phyloP scores from a whole-genome alignment of 331 rosid genomes.

The Ulmus americana region DNA sequence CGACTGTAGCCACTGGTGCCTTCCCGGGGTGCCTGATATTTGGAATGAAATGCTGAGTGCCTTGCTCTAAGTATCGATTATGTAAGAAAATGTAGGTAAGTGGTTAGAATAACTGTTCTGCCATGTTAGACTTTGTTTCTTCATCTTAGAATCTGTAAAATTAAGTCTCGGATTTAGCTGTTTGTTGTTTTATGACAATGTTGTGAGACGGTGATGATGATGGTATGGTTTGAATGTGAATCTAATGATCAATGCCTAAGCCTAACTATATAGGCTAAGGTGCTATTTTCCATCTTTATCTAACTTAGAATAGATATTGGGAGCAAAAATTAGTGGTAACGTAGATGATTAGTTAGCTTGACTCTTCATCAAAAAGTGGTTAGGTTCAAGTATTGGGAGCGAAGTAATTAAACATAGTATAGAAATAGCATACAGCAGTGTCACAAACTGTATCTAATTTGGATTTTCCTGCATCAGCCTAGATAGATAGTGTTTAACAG shows the following conservation, averaged over 20 bases:
- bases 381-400: no score
- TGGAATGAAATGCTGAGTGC: conserved; percentile 91
- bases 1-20: conserved; percentile 99
- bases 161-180: conserved; percentile 9
- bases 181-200: conserved; percentile 1
- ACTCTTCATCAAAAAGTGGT: no score
- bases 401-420: no score
- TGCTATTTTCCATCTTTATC: not conserved
- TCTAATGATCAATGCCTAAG: conserved; percentile 1
- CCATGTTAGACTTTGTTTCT: conserved; percentile 15
- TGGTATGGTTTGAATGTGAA: conserved; percentile 1
- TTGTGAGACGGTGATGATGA: conserved; percentile 1
- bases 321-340: not conserved
- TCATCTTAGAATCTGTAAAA: conserved; percentile 14
- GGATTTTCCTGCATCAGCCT: no score
- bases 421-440: no score
- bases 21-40: conserved; percentile 92
- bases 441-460: no score
- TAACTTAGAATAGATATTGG: not conserved
- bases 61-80: conserved; percentile 39
- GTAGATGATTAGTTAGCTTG: no score
- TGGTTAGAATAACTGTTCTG: conserved; percentile 26
- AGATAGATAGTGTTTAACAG: no score
- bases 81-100: conserved; percentile 10
- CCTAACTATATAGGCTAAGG: conserved; percentile 1